Evolutionary conservation across 75 land plant species (phyloP).

Genomic region (Picea glauca): DNA sequence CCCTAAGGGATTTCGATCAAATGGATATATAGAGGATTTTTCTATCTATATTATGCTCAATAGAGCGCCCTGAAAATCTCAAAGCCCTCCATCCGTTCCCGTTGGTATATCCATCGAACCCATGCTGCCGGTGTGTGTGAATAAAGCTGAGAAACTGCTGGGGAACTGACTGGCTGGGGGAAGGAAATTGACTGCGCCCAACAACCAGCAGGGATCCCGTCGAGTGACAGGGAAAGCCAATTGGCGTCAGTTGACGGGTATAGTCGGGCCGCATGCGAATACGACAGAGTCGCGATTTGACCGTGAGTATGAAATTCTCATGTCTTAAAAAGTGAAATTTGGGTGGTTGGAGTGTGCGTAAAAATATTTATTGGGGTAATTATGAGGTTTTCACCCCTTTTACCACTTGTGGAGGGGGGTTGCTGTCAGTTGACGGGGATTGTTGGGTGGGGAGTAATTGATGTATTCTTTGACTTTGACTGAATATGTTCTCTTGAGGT

Average conservation of each 20-base stretch:
- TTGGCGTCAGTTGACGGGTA: not conserved
- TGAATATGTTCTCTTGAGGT: not conserved
- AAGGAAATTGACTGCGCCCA: not conserved
- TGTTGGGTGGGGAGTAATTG: not conserved
- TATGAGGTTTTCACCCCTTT: not conserved
- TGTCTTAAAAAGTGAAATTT: not conserved
- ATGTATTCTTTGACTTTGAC: not conserved
- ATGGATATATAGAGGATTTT: not conserved
- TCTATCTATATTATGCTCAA: not conserved
- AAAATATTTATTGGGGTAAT: not conserved
- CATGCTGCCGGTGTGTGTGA: not conserved
- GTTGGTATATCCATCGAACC: not conserved
- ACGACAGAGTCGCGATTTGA: not conserved
- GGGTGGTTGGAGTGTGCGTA: too few species aligned
- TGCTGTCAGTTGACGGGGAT: not conserved
- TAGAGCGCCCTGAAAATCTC: not conserved
- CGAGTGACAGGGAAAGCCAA: not conserved
- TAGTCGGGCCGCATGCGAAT: not conserved
- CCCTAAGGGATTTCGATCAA: not conserved
- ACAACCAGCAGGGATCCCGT: not conserved
- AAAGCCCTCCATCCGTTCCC: not conserved
- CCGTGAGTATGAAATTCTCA: not conserved
- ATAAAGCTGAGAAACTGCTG: not conserved
- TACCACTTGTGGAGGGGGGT: not conserved
- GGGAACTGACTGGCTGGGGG: not conserved